phyloP scores from a whole-genome alignment of 2,329 filamentous ascomycete species.

The Lizonia empirigonia region DNA sequence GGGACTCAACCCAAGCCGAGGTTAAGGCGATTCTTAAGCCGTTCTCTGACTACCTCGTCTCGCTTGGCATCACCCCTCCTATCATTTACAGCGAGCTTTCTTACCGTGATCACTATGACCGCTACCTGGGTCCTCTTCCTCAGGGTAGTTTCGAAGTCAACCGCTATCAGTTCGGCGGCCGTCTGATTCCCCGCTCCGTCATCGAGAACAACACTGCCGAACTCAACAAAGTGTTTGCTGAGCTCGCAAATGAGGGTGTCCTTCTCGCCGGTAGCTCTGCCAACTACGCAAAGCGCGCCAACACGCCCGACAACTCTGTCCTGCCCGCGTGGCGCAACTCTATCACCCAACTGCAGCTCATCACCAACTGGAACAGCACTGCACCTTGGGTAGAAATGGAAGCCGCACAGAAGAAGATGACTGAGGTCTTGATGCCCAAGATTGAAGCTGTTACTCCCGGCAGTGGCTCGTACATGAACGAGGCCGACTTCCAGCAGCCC shows the following conservation, averaged over 20 bases:
- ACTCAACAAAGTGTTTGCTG: constrained; percentile 20
- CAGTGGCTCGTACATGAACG: constrained; percentile 39
- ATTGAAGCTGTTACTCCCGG: constrained; percentile 27
- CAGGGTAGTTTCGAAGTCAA: constrained; percentile 26
- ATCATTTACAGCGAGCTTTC: constrained; percentile 29
- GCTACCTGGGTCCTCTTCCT: constrained; percentile 37
- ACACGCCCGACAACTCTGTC: constrained; percentile 26
- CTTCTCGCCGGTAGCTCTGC: constrained; percentile 24
- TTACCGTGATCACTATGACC: constrained; percentile 33
- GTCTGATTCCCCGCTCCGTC: constrained; percentile 26
- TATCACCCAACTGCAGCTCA: constrained; percentile 26
- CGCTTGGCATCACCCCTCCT: constrained; percentile 24
- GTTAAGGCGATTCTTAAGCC: constrained; percentile 32
- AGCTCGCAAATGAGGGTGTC: constrained; percentile 22
- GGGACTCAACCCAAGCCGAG: constrained; percentile 21
- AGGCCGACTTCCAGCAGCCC: constrained; percentile 33
- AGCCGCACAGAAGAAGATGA: constrained; percentile 21
- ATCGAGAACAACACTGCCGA: constrained; percentile 23
- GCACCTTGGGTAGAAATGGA: constrained; percentile 18
- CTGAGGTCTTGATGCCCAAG: constrained; percentile 32
- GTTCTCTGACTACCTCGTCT: constrained; percentile 26
- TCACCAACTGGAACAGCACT: constrained; percentile 29
- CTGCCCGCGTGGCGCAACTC: constrained; percentile 33
- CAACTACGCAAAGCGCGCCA: constrained; percentile 22
- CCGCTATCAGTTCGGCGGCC: constrained; percentile 29